Percentiles rank a stretch among this genome's conserved stretches.
These are phyloP conservation scores for Aspergillus versicolor DNA, from an alignment of 2,329 filamentous ascomycete genomes.

Conservation along the genomic window DNA sequence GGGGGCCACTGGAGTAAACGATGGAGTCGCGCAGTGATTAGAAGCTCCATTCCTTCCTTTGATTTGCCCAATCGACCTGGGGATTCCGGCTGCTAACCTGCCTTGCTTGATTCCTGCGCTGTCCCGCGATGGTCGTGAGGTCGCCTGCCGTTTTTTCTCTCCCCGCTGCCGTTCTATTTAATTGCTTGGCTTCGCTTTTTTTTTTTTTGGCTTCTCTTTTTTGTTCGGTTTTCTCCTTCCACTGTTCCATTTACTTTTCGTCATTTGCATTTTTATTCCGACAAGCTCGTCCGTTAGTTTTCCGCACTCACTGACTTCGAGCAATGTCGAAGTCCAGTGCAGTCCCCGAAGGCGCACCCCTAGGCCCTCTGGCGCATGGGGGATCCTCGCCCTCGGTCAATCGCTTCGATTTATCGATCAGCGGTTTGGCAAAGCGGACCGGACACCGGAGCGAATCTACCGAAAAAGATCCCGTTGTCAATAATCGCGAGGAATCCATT, in stretches of 20 bases:
- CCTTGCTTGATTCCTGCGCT: not conserved
- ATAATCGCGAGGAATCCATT: conserved; percentile 22
- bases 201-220: conserved; percentile 4
- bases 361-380: conserved; percentile 19
- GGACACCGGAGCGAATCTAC: conserved; percentile 9
- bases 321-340: conserved; percentile 3
- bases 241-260: not conserved
- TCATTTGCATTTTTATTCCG: not conserved
- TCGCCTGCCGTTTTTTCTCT: conserved; percentile 1
- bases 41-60: not conserved
- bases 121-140: not conserved
- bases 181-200: not conserved
- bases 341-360: not conserved
- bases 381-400: conserved; percentile 11
- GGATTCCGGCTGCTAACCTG: not conserved
- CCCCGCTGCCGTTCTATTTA: not conserved
- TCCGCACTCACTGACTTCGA: not conserved
- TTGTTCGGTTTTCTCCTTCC: conserved; percentile 1
- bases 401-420: conserved; percentile 14
- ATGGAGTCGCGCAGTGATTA: not conserved
- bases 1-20: not conserved
- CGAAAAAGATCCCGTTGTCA: conserved; percentile 20
- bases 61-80: conserved; percentile 11
- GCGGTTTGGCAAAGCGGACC: conserved; percentile 13
- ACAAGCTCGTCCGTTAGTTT: not conserved